Base-by-base conservation (phyloP, 352 stramenopile genomes). In the Globisporangium cylindrosporum region DNA sequence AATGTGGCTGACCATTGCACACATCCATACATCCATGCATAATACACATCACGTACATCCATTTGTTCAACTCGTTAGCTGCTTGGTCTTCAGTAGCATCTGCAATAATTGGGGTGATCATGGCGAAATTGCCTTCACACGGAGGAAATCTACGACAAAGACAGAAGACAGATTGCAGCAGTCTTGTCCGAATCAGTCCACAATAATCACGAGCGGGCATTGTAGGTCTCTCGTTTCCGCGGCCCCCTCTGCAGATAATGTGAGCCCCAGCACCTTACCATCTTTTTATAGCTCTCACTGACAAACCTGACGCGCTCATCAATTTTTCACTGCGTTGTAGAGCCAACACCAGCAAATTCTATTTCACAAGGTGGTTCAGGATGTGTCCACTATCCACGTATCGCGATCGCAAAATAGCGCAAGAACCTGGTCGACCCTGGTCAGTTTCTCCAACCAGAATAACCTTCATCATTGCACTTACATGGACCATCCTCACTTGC, bases 1-100 rank as follows among this genome's bases (percentile, higher is more conserved):
- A 32, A 32, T 32, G 27, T 32, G 3, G 27, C 27, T 3, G 6
- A 32, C 27, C 27, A 32, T 32, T 32, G 27, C 27, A 7, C 27
- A 7, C 27, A 32, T 32, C 27, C 27, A 32, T 7, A 32, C 27
- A 32, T 32, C 27, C 27, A 6, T 32, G 27, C 27, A 32, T 32
- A 32, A 32, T 32, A 32, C 27, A 2, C 53, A 68, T 57, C 24
- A 62, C 62, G 34, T 48, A 68, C 18, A 27, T 62, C 62, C 62
- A 68, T 25, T 14, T 43, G 6, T 20, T 51, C 53, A 58, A 25
- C 53, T 58, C 53, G 4, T 34, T 22, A n/a, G 36, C 38, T 1
- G 24, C 34, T 10, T 57, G 29, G 10, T 36, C 51, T 15, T 25
- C 14, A 27, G 4, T 34, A 8, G 18, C 34, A 9, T 46, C 20